Evolutionary conservation across 163 green algal species (phyloP).

Genomic region (Trebouxia gelatinosa): DNA sequence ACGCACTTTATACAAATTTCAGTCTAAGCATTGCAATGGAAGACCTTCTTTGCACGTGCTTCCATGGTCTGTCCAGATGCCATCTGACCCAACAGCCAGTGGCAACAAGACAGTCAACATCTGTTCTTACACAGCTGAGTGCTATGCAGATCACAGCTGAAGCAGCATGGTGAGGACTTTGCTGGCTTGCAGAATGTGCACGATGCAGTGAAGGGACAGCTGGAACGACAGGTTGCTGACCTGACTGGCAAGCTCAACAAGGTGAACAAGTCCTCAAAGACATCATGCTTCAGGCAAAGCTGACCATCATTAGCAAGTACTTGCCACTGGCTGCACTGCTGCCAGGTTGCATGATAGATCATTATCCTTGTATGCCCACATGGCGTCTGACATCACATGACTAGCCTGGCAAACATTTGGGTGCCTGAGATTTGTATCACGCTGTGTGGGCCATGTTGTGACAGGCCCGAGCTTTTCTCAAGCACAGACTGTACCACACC

Average conservation of each 20-base stretch:
- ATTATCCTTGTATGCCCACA: too few relatives aligned
- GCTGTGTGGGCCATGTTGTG: too few relatives aligned
- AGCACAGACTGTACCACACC: too few relatives aligned
- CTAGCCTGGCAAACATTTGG: too few relatives aligned
- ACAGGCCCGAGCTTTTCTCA: too few relatives aligned
- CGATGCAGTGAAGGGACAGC: slow-evolving; percentile 55
- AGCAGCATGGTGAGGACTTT: slow-evolving; percentile 63
- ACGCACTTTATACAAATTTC: neutral
- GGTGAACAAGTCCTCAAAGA: too few relatives aligned
- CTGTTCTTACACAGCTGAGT: neutral
- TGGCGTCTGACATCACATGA: too few relatives aligned
- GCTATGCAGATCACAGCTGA: slow-evolving; percentile 50
- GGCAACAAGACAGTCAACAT: neutral
- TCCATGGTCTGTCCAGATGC: neutral
- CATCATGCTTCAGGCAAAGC: too few relatives aligned
- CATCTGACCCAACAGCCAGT: neutral
- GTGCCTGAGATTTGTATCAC: too few relatives aligned
- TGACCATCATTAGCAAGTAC: too few relatives aligned
- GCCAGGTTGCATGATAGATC: too few relatives aligned
- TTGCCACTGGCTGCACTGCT: too few relatives aligned
- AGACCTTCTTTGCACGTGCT: neutral
- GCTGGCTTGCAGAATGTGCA: slow-evolving; percentile 68
- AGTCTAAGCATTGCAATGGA: neutral
- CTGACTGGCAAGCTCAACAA: slow-evolving; percentile 53
- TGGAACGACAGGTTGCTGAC: slow-evolving; percentile 64